Percentiles rank a stretch among this genome's conserved stretches.
Evolutionary conservation across 2,329 filamentous ascomycete species (phyloP).

Genomic region (Neofusicoccum parvum): DNA sequence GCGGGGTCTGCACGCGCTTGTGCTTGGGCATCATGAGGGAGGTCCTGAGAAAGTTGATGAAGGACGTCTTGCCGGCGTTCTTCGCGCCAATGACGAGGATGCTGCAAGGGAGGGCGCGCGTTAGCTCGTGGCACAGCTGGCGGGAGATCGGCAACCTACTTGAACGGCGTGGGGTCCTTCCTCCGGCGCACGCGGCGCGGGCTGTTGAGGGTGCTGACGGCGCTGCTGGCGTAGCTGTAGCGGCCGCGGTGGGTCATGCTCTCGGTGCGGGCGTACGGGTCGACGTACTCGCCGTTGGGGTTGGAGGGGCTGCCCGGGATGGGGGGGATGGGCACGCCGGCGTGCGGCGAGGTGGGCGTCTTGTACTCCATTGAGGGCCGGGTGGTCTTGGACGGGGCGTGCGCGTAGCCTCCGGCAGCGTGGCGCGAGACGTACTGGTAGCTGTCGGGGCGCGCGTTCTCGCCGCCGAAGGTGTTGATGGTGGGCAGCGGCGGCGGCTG

Average conservation of each 20-base stretch:
- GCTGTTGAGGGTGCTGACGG: conserved; percentile 88
- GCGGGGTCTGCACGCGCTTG: conserved; percentile 61
- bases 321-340: conserved; percentile 21
- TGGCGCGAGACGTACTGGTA: conserved; percentile 63
- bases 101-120: conserved; percentile 49
- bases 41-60: conserved; percentile 91
- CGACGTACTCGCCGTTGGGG: conserved; percentile 55
- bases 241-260: conserved; percentile 97
- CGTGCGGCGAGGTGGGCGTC: conserved; percentile 44
- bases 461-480: conserved; percentile 64
- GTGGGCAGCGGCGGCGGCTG: conserved; percentile 48
- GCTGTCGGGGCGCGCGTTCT: conserved; percentile 63
- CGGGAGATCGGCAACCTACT: conserved; percentile 64
- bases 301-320: conserved; percentile 14
- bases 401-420: conserved; percentile 42
- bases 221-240: conserved; percentile 94
- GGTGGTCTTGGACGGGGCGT: conserved; percentile 31
- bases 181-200: conserved; percentile 87
- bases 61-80: conserved; percentile 90
- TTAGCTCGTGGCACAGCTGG: conserved; percentile 23
- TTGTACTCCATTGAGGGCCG: conserved; percentile 36
- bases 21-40: conserved; percentile 80
- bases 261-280: conserved; percentile 81
- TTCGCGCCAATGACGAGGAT: conserved; percentile 87
- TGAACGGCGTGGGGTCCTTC: conserved; percentile 97